Base-by-base conservation (phyloP, 352 stramenopile genomes). In the Proteromonas lacertae region DNA sequence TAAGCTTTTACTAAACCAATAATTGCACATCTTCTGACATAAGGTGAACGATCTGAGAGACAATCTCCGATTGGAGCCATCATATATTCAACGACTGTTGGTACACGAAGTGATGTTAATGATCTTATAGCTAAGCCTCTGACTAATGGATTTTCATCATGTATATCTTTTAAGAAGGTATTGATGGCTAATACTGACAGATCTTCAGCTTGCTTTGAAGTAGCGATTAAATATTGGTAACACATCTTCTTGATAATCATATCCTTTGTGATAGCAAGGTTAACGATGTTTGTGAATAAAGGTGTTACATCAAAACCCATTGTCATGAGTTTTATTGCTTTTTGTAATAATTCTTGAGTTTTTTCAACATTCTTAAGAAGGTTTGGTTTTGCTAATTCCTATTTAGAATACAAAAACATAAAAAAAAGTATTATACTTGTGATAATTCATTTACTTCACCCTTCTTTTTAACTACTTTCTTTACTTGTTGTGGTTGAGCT, bases 211-310 rank as follows among this genome's bases (percentile, higher is more conserved):
- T 81, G 81, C 41, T 84, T 64, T 4, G 87, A 84, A 58, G 96
- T 96, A 51, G 88, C 94, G 47, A 75, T 90, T 18, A 99, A 58
- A 52, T 93, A 99, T n/a, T 93, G 61, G 47, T 99, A 97, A 14
- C 94, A 78, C 83, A 99, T 96, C 53, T 99, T 99, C 62, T 99
- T 99, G 20, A 92, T 78, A 35, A 97, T 89, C 9, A 97, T 64
- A 62, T 96, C 84, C 35, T 82, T 73, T 12, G 80, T 95, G 50
- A 93, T 76, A n/a, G n/a, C n/a, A n/a, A n/a, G 26, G n/a, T 13
- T n/a, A n/a, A n/a, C n/a, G n/a, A 98, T 94, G 59, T 96, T 80
- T 26, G 77, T 91, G 53, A 97, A 96, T 31, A 99, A 68, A 23
- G 75, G 65, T 18, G 78, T 93, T n/a, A 99, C 84, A 54, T 99